Evolutionary conservation across 139 green algal genomes (phyloP), one percentile per base, ranked within the genome.

Genomic region (Chlorella vulgaris): DNA sequence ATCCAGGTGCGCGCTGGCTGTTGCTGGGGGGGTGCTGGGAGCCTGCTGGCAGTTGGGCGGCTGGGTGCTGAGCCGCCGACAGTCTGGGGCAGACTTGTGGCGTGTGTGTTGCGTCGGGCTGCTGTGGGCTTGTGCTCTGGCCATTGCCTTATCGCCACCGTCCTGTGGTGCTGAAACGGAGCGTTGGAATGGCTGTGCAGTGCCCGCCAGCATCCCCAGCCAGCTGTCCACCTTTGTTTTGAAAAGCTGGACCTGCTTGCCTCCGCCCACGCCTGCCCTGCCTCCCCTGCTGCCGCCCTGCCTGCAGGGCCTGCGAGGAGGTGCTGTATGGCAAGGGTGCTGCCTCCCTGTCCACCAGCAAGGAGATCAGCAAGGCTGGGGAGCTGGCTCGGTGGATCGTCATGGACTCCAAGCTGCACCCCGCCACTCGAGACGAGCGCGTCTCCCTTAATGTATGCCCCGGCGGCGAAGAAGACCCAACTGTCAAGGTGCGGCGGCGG

Each of bases 331-430:
- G 91, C 10, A 51, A 35, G 6, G 62, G 86, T 2, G 84, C 76
- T 19, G 80, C 85, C 31, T 92, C 91, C 18, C 77, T 95, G 24
- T 68, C 67, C 35, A 94, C 91, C 39, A 62, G 74, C n/a, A 79
- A 84, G 47, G 89, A 93, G 74, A 83, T 94, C 35, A 50, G 85
- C 26, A 80, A 53, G 4, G 91, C 91, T 0, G 85, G 85, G 19
- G 80, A 88, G 50, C 83, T 95, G 69, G 89, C 91, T 26, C 82
- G 87, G 26, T 94, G 83, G 78, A 84, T 95, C 62, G 91, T 93
- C 24, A 42, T 81, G 42, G 63, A 89, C 50, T 93, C 88, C 29
- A 84, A 77, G 50, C 83, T 93, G 74, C 83, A 93, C 82, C 91
- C 91, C 7, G 77, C 66, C 29, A 87, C 86, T 38, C 61, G 83